Evolutionary conservation across 768 basidiomycete species (phyloP).

Genomic region (Lactarius quietus): DNA sequence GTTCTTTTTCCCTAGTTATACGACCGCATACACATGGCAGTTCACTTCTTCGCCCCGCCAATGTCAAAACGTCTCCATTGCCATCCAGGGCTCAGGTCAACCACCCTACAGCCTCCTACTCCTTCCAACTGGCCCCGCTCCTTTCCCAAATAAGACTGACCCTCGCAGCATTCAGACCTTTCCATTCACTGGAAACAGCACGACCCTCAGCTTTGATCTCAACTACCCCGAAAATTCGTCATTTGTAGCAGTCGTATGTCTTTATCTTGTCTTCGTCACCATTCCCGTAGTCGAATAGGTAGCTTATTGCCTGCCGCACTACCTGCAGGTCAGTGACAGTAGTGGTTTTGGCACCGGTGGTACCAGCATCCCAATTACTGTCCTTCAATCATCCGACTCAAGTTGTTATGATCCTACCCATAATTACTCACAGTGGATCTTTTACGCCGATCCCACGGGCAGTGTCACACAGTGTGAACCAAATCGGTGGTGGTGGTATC

Average conservation of each 20-base stretch:
- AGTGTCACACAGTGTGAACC: slow-evolving; percentile 61
- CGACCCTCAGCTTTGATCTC: too few species aligned
- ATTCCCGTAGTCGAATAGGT: neutral
- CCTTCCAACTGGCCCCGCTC: slow-evolving; percentile 61
- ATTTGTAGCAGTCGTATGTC: slow-evolving; percentile 69
- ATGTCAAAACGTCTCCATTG: too few species aligned
- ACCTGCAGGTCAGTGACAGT: slow-evolving; percentile 52
- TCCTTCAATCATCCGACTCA: slow-evolving; percentile 46
- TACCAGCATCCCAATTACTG: slow-evolving; percentile 62
- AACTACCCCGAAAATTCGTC: too few species aligned
- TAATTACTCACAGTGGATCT: slow-evolving; percentile 53
- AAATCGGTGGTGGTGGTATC: slow-evolving; percentile 66
- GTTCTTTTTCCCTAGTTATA: too few species aligned
- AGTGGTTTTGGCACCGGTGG: slow-evolving; percentile 68
- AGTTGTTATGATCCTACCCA: slow-evolving; percentile 56
- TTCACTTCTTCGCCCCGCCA: too few species aligned
- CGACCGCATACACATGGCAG: too few species aligned
- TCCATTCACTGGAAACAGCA: too few species aligned
- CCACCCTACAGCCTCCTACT: slow-evolving; percentile 69
- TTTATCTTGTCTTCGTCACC: slow-evolving; percentile 9
- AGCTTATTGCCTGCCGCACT: neutral
- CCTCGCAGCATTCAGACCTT: slow-evolving; percentile 56
- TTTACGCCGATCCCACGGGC: slow-evolving; percentile 56
- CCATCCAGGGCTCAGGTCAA: slow-evolving; percentile 53
- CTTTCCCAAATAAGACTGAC: slow-evolving; percentile 59